These are phyloP conservation scores for Polygonum maritimum DNA, from an alignment of 148 eudicot species.

Conservation along the genomic window DNA sequence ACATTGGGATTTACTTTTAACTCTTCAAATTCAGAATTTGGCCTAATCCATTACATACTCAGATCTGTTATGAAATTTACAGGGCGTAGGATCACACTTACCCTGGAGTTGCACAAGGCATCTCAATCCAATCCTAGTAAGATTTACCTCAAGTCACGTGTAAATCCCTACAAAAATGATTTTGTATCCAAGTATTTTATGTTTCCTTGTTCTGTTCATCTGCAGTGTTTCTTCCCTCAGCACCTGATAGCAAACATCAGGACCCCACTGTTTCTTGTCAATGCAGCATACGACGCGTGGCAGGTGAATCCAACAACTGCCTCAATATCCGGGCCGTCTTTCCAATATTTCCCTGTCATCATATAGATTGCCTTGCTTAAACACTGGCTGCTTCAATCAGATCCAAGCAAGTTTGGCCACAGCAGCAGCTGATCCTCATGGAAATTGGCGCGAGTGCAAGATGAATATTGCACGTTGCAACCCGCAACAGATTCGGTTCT, in stretches of 20 bases:
- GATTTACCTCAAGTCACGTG: neutral
- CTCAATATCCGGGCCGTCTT: neutral
- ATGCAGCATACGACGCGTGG: constrained; percentile 51
- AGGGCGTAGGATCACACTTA: constrained; percentile 52
- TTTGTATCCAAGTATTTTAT: neutral
- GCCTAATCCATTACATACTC: neutral
- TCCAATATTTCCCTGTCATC: neutral
- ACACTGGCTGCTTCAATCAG: constrained; percentile 23
- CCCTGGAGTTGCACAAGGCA: constrained; percentile 36
- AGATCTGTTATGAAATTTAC: constrained; percentile 6
- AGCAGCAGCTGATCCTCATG: constrained; percentile 64
- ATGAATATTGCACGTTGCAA: constrained; percentile 50
- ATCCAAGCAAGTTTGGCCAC: constrained; percentile 78
- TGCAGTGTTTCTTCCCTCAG: constrained; percentile 45
- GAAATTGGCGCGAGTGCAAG: constrained; percentile 64
- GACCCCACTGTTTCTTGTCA: constrained; percentile 36
- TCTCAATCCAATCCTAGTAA: constrained; percentile 28
- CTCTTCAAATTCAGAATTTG: neutral
- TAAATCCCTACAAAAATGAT: neutral
- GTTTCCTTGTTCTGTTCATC: constrained; percentile 1
- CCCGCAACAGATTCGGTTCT: constrained; percentile 58
- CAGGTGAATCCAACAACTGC: constrained; percentile 24
- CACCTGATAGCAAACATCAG: constrained; percentile 21
- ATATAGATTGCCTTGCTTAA: neutral
- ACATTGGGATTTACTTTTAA: neutral